phyloP scores from a whole-genome alignment of 805 yeast genomes.

The Schizosaccharomyces osmophilus region DNA sequence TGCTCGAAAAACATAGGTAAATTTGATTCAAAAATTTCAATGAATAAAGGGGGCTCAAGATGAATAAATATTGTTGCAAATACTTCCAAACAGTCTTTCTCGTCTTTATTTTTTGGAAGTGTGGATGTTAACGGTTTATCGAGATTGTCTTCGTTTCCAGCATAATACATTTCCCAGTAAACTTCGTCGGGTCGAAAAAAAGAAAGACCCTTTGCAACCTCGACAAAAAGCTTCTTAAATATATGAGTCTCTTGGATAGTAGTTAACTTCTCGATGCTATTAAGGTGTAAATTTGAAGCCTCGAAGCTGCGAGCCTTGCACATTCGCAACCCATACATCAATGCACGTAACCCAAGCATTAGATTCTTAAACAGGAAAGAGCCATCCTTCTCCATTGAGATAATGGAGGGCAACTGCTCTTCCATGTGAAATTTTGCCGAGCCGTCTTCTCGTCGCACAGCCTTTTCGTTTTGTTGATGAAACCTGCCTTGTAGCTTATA shows the following conservation, averaged over 20 bases:
- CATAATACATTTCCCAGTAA: not conserved
- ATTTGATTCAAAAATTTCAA: constrained; percentile 68
- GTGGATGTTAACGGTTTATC: constrained; percentile 12
- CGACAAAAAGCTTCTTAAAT: constrained; percentile 52
- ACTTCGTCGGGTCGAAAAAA: constrained; percentile 27
- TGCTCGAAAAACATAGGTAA: constrained; percentile 52
- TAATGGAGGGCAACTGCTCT: not conserved
- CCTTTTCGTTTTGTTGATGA: not conserved
- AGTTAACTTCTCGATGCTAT: constrained; percentile 29
- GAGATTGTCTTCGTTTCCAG: constrained; percentile 9
- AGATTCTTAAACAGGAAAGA: constrained; percentile 67
- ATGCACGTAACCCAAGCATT: constrained; percentile 72
- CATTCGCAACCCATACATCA: constrained; percentile 65
- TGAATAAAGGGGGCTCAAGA: constrained; percentile 84
- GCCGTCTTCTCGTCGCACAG: too few relatives aligned
- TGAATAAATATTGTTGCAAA: constrained; percentile 83
- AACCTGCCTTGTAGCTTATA: constrained; percentile 27
- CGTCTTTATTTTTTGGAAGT: constrained; percentile 29
- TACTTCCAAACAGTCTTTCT: constrained; percentile 84
- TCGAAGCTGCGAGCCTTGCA: constrained; percentile 60
- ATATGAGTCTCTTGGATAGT: constrained; percentile 56
- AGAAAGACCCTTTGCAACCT: constrained; percentile 57
- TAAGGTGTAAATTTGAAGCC: constrained; percentile 66
- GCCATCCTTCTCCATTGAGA: constrained; percentile 37
- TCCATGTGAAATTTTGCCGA: too few relatives aligned